phyloP scores from a whole-genome alignment of 805 yeast genomes.

The Wickerhamiella spandovensis region DNA sequence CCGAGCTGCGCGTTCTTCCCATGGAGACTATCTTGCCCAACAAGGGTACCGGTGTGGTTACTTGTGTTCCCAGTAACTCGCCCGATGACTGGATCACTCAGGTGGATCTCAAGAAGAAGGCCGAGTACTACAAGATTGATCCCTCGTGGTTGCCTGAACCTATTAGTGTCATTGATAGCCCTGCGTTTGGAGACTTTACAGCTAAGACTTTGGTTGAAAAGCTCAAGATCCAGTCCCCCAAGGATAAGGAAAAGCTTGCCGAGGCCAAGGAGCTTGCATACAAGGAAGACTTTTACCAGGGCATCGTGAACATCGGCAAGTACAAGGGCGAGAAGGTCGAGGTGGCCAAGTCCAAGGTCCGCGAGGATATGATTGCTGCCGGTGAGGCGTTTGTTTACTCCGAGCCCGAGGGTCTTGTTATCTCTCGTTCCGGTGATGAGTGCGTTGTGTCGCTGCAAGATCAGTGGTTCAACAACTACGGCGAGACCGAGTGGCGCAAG shows the following conservation, averaged over 20 bases:
- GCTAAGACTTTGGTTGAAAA: constrained; percentile 78
- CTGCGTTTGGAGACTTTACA: constrained; percentile 74
- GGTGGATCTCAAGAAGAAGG: constrained; percentile 70
- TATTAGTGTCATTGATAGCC: constrained; percentile 54
- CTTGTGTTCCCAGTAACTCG: constrained; percentile 97
- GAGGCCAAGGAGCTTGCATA: constrained; percentile 89
- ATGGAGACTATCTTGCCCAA: constrained; percentile 93
- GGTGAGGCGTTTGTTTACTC: constrained; percentile 80
- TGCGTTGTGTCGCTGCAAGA: constrained; percentile 96
- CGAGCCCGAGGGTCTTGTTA: constrained; percentile 84
- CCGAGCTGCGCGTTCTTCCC: constrained; percentile 72
- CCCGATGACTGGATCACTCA: constrained; percentile 93
- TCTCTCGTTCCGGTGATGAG: constrained; percentile 92
- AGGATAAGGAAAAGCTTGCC: constrained; percentile 74
- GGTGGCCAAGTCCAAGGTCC: constrained; percentile 77
- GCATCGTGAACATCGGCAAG: constrained; percentile 65
- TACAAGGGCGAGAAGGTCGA: constrained; percentile 86
- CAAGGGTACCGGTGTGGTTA: constrained; percentile 98
- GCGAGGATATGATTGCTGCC: constrained; percentile 60
- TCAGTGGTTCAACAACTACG: constrained; percentile 97
- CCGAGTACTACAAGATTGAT: constrained; percentile 78
- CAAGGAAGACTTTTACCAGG: constrained; percentile 93
- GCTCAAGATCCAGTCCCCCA: constrained; percentile 87
- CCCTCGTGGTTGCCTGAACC: constrained; percentile 72
- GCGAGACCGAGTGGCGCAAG: constrained; percentile 82